phyloP scores from a whole-genome alignment of 129 eudicot genomes.

The Tanacetum coccineum region DNA sequence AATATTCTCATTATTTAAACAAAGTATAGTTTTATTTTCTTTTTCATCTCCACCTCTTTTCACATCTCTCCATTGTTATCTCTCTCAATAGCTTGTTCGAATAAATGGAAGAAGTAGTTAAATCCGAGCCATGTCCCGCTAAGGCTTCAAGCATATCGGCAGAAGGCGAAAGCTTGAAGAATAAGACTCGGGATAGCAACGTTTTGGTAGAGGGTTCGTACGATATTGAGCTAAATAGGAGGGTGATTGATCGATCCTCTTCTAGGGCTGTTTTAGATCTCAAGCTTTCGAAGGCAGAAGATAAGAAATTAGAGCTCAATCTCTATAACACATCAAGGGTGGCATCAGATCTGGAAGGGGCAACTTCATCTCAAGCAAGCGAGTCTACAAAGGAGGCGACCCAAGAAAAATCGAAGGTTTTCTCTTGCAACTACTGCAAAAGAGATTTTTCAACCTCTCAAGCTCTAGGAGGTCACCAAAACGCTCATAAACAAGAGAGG shows the following conservation, averaged over 20 bases:
- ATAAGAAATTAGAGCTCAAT: slow-evolving; percentile 39
- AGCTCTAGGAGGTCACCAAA: slow-evolving; percentile 78
- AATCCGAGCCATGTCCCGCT: slow-evolving; percentile 42
- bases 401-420: slow-evolving; percentile 39
- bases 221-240: slow-evolving; percentile 7
- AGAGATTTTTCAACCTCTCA: slow-evolving; percentile 73
- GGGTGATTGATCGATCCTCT: slow-evolving; percentile 16
- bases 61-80: slow-evolving; percentile 13
- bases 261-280: slow-evolving; percentile 36
- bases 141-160: slow-evolving; percentile 65
- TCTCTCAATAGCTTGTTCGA: neutral
- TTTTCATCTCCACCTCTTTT: neutral
- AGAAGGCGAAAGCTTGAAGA: slow-evolving; percentile 30
- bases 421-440: slow-evolving; percentile 59
- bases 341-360: slow-evolving; percentile 17
- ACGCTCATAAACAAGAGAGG: slow-evolving; percentile 70
- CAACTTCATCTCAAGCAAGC: slow-evolving; percentile 30
- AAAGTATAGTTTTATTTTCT: neutral
- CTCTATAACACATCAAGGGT: slow-evolving; percentile 30
- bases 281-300: slow-evolving; percentile 26
- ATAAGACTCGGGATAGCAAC: slow-evolving; percentile 23
- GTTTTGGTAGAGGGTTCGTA: slow-evolving; percentile 20
- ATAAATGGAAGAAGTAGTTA: slow-evolving; percentile 23
- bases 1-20: slow-evolving; percentile 40
- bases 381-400: slow-evolving; percentile 47